Base-by-base conservation (phyloP, 257 asterid genomes). In the Solanum medicagineum region DNA sequence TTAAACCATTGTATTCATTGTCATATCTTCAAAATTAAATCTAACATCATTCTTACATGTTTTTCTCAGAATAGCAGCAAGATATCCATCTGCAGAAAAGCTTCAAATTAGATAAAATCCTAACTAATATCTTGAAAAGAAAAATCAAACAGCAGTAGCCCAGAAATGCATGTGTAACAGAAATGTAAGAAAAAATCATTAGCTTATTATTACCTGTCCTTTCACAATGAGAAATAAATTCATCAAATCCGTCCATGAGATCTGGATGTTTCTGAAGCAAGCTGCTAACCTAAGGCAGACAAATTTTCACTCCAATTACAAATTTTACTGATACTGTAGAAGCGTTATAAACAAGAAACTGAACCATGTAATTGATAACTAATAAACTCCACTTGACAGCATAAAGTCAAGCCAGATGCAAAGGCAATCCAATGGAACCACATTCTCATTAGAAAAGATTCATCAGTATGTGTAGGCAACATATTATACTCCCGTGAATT, bases 221-320 rank as follows among this genome's bases (percentile, higher is more conserved):
- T 87, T 92, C 97, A 62, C 83, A 81, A 77, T 87, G 89, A 79
- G 90, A 81, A 74, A 91, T 75, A 87, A 93, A 90, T 82, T 86
- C 91, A 71, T 93, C 93, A 29, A 93, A 92, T 55, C 92, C 94
- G 87, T 91, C 93, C 90, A 91, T 86, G 84, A 93, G 91, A 81
- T 91, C 95, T 49, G 92, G 88, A 87, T 93, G 88, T 84, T 84
- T 81, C 89, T 91, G 93, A 57, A 91, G 89, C 85, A 93, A 84
- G 92, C 90, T 89, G 66, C 85, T 85, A 79, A 90, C 93, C 97
- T 93, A 90, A 83, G 71, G 86, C 22, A n/a, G 49, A 88, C 47
- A 86, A 86, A 88, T 83, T 83, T 47, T 22, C 66, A 71, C 85
- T 24, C 85, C 84, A 45, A 89, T 90, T 81, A 90, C 79, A 36